These are phyloP conservation scores for Wallemia hederae DNA, from an alignment of 1,284 basidiomycete species.

Conservation along the genomic window DNA sequence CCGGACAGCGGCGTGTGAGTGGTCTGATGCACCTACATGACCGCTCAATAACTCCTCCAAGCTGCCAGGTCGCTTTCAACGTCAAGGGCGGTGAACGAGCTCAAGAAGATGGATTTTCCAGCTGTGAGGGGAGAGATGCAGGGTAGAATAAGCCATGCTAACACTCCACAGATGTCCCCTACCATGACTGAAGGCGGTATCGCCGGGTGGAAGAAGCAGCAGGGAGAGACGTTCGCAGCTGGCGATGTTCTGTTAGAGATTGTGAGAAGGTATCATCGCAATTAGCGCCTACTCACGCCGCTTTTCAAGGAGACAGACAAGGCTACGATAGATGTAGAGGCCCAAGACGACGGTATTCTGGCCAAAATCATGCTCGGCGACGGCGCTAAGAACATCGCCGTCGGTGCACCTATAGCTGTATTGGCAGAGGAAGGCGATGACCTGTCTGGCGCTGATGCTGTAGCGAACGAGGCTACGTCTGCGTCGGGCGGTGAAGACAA, in stretches of 20 bases:
- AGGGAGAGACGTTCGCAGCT: conserved; percentile 61
- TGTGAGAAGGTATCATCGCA: conserved; percentile 19
- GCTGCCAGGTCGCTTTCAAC: neutral
- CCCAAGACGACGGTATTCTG: conserved; percentile 80
- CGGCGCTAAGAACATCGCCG: conserved; percentile 57
- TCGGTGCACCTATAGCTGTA: conserved; percentile 68
- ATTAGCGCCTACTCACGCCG: neutral
- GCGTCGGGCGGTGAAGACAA: conserved; percentile 16
- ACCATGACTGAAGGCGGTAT: conserved; percentile 99
- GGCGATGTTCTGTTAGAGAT: conserved; percentile 90
- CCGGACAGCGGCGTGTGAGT: neutral
- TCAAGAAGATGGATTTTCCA: neutral
- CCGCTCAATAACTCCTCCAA: neutral
- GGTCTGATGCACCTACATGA: no score
- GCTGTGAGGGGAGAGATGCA: neutral
- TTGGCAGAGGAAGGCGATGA: conserved; percentile 83
- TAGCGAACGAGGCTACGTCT: conserved; percentile 28
- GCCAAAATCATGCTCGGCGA: conserved; percentile 74
- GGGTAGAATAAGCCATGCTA: neutral
- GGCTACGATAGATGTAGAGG: conserved; percentile 96
- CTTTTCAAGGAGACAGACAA: conserved; percentile 90
- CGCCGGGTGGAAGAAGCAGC: conserved; percentile 85
- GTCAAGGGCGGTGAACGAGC: neutral
- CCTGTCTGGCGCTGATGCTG: conserved; percentile 42
- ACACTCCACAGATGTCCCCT: conserved; percentile 47